Evolutionary conservation across 1,284 basidiomycete species (phyloP).

Genomic region (Naganishia cerealis): DNA sequence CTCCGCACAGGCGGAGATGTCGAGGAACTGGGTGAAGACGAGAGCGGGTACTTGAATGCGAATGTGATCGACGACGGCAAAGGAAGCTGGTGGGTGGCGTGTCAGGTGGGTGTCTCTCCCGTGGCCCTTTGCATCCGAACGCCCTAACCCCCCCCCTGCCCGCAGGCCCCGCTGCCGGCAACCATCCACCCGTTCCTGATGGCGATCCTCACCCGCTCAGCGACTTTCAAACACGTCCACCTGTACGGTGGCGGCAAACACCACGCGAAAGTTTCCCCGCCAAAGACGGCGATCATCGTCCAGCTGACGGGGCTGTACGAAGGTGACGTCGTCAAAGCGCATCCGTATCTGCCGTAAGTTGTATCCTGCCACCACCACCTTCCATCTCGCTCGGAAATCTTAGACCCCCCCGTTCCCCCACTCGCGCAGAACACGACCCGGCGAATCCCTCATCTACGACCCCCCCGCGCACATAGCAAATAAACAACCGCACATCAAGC

Average conservation of each 20-base stretch:
- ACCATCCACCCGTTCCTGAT: constrained; percentile 31
- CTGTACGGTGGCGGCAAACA: constrained; percentile 4
- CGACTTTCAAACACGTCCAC: constrained; percentile 17
- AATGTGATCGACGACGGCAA: constrained; percentile 34
- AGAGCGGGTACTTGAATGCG: constrained; percentile 33
- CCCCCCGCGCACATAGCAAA: neutral
- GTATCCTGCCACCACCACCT: no score
- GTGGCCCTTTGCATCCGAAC: neutral
- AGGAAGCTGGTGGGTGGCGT: constrained; percentile 35
- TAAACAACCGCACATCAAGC: constrained; percentile 6
- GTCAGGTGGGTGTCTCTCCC: constrained; percentile 23
- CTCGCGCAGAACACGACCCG: constrained; percentile 8
- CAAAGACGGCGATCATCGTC: constrained; percentile 32
- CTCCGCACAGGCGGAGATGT: neutral
- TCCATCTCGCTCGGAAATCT: neutral
- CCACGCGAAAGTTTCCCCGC: constrained; percentile 1
- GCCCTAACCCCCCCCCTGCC: neutral
- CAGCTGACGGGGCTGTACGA: constrained; percentile 34
- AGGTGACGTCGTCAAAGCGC: constrained; percentile 29
- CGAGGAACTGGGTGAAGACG: constrained; percentile 10
- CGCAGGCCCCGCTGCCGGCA: constrained; percentile 30
- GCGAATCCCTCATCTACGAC: neutral
- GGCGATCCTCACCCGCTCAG: constrained; percentile 29
- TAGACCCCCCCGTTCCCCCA: neutral
- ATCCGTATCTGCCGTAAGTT: constrained; percentile 33